Conservation (phyloP, 257 asterid genomes). For the Nicotiana tomentosiformis region DNA sequence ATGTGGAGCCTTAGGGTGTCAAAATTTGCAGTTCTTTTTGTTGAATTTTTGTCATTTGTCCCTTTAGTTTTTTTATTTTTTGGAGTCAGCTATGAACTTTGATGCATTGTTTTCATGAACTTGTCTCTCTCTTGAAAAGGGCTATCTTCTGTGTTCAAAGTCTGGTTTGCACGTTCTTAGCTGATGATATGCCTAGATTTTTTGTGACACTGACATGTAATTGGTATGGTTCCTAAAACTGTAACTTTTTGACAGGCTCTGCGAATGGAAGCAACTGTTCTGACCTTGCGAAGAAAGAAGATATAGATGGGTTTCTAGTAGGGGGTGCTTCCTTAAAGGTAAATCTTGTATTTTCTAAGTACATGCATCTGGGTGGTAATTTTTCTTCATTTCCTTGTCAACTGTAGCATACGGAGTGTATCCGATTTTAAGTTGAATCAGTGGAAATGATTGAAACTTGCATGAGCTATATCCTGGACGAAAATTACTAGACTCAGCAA, state of each 20-base stretch:
- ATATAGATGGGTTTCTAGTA: constrained; percentile 75
- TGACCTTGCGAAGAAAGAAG: constrained; percentile 90
- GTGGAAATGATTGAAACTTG: not conserved
- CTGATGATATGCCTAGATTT: not conserved
- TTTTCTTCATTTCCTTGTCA: not conserved
- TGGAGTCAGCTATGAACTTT: not conserved
- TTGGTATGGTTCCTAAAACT: not conserved
- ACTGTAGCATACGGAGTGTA: not conserved
- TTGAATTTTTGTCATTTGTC: not conserved
- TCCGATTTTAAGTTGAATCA: not conserved
- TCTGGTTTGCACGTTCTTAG: not conserved
- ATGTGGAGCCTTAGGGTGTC: not conserved
- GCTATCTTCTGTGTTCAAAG: not conserved
- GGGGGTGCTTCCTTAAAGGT: constrained; percentile 99
- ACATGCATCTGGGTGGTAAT: not conserved
- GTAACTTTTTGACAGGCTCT: constrained; percentile 47
- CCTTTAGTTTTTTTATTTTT: not conserved
- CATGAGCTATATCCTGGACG: not conserved
- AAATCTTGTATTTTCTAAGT: constrained; percentile 4
- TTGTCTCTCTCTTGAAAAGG: not conserved
- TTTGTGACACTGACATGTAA: not conserved
- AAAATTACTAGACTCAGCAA: not conserved
- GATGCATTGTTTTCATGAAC: not conserved
- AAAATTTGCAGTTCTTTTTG: not conserved
- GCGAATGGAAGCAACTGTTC: constrained; percentile 86